These are phyloP conservation scores for Besnoitia besnoiti DNA, from an alignment of 169 alveolate species.

Conservation along the genomic window DNA sequence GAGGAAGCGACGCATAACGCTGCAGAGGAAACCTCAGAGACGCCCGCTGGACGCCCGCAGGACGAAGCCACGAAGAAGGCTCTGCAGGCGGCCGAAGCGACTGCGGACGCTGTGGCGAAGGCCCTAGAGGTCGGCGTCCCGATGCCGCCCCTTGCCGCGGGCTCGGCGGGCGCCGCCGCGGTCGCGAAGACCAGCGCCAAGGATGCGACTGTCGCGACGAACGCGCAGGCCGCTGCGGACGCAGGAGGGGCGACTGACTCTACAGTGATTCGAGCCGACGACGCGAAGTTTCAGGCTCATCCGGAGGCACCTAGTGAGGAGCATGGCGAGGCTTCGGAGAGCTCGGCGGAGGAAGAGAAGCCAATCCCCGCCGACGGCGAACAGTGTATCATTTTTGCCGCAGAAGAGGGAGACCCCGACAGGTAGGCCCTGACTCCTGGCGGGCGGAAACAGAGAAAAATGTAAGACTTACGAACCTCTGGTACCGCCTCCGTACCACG, in stretches of 20 bases:
- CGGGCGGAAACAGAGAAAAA: no score
- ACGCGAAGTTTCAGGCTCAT: neutral
- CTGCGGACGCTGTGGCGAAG: neutral
- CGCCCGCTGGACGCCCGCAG: neutral
- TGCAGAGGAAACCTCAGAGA: neutral
- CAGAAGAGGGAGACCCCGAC: conserved; percentile 26
- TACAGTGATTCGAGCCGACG: neutral
- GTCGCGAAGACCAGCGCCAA: no score
- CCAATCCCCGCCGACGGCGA: conserved; percentile 7
- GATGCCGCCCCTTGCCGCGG: neutral
- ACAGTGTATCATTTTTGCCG: conserved; percentile 32
- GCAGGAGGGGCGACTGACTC: neutral
- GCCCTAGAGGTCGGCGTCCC: neutral
- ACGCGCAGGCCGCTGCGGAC: neutral
- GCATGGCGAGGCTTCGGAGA: neutral
- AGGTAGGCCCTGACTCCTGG: no score
- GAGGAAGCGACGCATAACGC: neutral
- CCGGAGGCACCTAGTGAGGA: neutral
- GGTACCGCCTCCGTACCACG: no score
- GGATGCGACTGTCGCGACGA: neutral
- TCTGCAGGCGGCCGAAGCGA: neutral
- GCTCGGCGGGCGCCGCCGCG: neutral
- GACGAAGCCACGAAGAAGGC: neutral
- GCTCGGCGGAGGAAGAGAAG: neutral
- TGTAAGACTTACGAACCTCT: no score